Conservation (phyloP, 495 filamentous ascomycete genomes). For the Xylaria intraflava region DNA sequence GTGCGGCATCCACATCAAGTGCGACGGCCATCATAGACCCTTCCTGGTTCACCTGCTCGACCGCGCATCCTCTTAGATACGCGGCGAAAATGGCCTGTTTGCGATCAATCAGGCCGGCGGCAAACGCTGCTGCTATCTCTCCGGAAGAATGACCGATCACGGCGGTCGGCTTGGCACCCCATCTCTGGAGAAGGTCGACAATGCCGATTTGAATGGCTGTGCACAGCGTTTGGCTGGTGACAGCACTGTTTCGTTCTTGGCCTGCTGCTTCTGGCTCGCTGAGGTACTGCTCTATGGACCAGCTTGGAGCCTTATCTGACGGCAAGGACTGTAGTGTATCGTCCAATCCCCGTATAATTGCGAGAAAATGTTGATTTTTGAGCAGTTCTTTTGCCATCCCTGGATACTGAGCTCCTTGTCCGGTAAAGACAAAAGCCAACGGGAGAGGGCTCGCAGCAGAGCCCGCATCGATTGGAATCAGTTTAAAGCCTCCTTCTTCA, state of each 20-base stretch:
- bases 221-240: constrained; percentile 41
- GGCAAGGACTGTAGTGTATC: constrained; percentile 16
- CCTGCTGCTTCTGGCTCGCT: neutral
- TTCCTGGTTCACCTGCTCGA: too few species aligned
- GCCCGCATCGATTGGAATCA: neutral
- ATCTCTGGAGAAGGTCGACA: constrained; percentile 42
- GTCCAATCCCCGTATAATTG: constrained; percentile 29
- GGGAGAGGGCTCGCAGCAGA: neutral
- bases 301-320: constrained; percentile 9
- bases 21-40: too few species aligned
- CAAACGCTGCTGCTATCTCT: constrained; percentile 53
- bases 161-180: constrained; percentile 41
- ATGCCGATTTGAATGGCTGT: constrained; percentile 47
- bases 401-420: constrained; percentile 42
- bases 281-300: constrained; percentile 8
- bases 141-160: constrained; percentile 59
- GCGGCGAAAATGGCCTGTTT: too few species aligned
- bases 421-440: constrained; percentile 36
- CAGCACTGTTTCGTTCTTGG: constrained; percentile 17
- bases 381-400: constrained; percentile 49
- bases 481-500: neutral
- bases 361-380: constrained; percentile 17
- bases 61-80: too few species aligned
- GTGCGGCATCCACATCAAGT: too few species aligned
- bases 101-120: too few species aligned